Evolutionary conservation across 164 flowering plant genomes (phyloP).

Genomic region (Akebia trifoliata): DNA sequence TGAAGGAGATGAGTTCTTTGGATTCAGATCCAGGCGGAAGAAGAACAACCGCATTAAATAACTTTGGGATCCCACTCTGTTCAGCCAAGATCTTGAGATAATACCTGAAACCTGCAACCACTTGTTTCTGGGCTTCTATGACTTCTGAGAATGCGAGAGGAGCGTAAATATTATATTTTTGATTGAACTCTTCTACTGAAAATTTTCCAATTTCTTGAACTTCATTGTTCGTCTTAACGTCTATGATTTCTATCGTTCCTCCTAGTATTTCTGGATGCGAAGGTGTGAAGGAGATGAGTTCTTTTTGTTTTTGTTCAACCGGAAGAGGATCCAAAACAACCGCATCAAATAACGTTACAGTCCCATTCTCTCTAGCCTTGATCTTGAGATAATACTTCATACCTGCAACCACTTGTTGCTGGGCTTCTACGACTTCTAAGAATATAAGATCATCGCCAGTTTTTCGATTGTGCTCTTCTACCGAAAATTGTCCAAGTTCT

Average conservation of each 20-base stretch:
- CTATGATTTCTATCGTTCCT: conserved; percentile 33
- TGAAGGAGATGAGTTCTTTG: conserved; percentile 35
- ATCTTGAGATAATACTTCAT: conserved; percentile 48
- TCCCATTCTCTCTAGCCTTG: conserved; percentile 18
- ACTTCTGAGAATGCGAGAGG: conserved; percentile 36
- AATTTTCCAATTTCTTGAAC: conserved; percentile 67
- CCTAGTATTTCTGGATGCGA: too few relatives aligned
- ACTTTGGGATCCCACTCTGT: conserved; percentile 17
- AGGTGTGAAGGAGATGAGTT: conserved; percentile 31
- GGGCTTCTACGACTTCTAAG: conserved; percentile 42
- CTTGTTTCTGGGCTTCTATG: conserved; percentile 49
- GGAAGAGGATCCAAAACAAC: conserved; percentile 50
- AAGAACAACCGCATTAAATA: conserved; percentile 47
- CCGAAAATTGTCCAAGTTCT: conserved; percentile 58
- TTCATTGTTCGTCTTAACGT: conserved; percentile 47
- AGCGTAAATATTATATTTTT: not conserved
- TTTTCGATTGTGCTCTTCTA: conserved; percentile 46
- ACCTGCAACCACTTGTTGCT: conserved; percentile 61
- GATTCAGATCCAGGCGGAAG: conserved; percentile 43
- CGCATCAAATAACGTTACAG: conserved; percentile 33
- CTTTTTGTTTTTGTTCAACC: conserved; percentile 31
- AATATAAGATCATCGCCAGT: conserved; percentile 14
- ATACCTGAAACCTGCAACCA: conserved; percentile 59
- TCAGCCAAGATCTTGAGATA: conserved; percentile 29
- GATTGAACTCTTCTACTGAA: conserved; percentile 58